Conservation (phyloP, 305 asterid genomes). For the Solanum aculeatissimum region DNA sequence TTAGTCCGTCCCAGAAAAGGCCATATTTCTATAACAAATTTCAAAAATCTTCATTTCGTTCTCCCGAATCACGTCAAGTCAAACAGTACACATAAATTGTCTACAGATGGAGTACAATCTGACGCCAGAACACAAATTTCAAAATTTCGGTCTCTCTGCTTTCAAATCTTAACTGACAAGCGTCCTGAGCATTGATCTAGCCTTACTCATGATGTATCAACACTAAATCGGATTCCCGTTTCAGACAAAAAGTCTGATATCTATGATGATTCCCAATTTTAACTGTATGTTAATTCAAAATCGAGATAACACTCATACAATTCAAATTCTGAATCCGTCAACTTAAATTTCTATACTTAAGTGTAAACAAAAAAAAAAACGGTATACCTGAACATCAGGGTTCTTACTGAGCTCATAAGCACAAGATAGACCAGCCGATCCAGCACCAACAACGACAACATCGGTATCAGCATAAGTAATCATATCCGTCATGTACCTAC, state of each 20-base stretch:
- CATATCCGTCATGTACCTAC: constrained; percentile 91
- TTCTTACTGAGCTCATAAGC: constrained; percentile 88
- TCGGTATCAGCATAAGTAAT: constrained; percentile 90
- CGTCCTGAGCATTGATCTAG: not conserved
- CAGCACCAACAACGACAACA: constrained; percentile 84
- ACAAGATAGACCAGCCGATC: constrained; percentile 85
- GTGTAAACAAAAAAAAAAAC: not conserved
- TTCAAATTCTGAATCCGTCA: not conserved
- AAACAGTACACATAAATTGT: not conserved
- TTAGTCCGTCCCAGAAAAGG: not conserved
- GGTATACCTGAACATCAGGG: constrained; percentile 32
- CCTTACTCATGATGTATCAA: not conserved
- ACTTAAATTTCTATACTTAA: not conserved
- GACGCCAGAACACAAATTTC: not conserved
- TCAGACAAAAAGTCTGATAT: not conserved
- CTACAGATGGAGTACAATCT: not conserved
- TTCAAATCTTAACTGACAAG: not conserved
- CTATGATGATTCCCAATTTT: not conserved
- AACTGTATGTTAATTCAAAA: not conserved
- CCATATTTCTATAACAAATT: not conserved
- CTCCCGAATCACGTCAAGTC: not conserved
- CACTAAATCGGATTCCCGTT: not conserved
- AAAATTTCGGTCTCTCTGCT: not conserved
- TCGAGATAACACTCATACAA: rapidly evolving
- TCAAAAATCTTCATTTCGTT: not conserved